These are phyloP conservation scores for Penicillium salamii DNA, from an alignment of 495 filamentous ascomycete genomes.

Conservation along the genomic window DNA sequence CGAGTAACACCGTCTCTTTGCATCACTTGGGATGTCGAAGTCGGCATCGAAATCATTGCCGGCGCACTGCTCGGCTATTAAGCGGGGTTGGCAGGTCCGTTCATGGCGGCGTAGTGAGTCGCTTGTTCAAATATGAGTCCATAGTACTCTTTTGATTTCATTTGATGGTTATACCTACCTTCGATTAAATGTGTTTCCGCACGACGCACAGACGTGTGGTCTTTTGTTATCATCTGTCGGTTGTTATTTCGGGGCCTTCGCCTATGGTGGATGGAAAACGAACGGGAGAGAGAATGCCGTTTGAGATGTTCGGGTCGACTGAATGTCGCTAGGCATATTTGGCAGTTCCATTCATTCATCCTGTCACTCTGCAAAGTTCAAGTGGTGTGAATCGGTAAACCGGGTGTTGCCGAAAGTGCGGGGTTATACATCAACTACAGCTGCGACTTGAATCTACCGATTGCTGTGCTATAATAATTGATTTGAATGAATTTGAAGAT, in stretches of 20 bases:
- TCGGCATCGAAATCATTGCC: neutral
- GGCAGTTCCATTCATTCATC: constrained; percentile 15
- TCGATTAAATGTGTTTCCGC: constrained; percentile 12
- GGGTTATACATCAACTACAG: too few species aligned
- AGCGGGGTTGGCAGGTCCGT: constrained; percentile 22
- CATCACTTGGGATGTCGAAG: neutral
- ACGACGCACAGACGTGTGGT: constrained; percentile 18
- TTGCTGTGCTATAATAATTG: too few species aligned
- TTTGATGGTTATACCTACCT: constrained; percentile 3
- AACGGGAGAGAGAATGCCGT: constrained; percentile 24
- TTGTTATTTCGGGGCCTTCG: neutral
- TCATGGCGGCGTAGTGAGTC: constrained; percentile 27
- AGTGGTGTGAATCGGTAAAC: too few species aligned
- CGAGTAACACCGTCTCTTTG: neutral
- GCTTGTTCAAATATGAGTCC: constrained; percentile 1
- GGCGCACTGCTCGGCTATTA: neutral
- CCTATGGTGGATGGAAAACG: neutral
- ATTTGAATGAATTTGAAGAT: too few species aligned
- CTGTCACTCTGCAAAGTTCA: too few species aligned
- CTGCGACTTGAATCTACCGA: too few species aligned
- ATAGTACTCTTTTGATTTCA: neutral
- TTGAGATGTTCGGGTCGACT: constrained; percentile 28
- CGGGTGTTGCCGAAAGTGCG: too few species aligned
- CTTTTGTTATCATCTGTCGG: constrained; percentile 17
- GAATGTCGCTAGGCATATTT: constrained; percentile 14